Percentiles rank a stretch among this genome's conserved stretches.
phyloP scores from a whole-genome alignment of 768 basidiomycete genomes.

The Leccinum obscurum region DNA sequence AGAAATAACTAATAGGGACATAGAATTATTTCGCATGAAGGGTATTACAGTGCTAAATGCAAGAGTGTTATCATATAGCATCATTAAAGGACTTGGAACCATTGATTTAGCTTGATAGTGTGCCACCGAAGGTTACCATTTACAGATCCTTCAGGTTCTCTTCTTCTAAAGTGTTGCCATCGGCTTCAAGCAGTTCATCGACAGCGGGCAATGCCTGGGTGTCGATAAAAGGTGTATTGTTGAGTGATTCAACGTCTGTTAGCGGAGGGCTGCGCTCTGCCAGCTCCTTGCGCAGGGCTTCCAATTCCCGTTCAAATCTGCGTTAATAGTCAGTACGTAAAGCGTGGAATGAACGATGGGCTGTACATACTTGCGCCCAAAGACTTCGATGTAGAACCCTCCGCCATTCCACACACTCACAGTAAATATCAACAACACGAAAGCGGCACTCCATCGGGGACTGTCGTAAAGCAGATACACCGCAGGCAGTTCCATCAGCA shows the following conservation, averaged over 20 bases:
- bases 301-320: constrained; percentile 92
- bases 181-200: constrained; percentile 18
- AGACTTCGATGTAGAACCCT: constrained; percentile 95
- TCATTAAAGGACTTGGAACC: constrained; percentile 13
- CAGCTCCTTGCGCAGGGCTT: constrained; percentile 86
- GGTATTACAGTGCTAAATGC: constrained; percentile 4
- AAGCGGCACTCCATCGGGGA: constrained; percentile 71
- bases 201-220: constrained; percentile 19
- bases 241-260: constrained; percentile 42
- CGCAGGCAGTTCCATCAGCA: constrained; percentile 85
- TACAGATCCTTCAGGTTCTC: constrained; percentile 33
- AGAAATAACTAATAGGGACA: background rate
- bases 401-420: constrained; percentile 97
- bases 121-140: constrained; percentile 3
- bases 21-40: constrained; percentile 2
- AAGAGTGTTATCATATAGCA: constrained; percentile 16
- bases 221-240: constrained; percentile 36
- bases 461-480: constrained; percentile 83
- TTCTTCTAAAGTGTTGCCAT: constrained; percentile 14
- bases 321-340: constrained; percentile 7
- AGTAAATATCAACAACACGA: constrained; percentile 76
- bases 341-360: background rate
- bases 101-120: constrained; percentile 10
- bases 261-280: constrained; percentile 65
- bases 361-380: constrained; percentile 84